Evolutionary conservation across 371 early-diverging fungal species (phyloP).

Genomic region (Rhizopus arrhizus): DNA sequence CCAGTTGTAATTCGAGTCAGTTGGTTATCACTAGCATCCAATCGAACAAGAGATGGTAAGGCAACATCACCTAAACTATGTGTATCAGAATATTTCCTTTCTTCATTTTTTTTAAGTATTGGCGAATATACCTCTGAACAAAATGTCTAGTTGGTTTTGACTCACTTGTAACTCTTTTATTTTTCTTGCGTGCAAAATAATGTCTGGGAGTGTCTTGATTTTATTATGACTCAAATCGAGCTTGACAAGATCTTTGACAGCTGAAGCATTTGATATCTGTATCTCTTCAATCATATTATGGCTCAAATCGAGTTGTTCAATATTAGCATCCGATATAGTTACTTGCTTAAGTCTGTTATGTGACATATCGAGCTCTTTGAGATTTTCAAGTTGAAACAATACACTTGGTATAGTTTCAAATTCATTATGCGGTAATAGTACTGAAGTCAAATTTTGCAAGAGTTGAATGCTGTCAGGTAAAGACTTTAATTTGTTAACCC

Average conservation of each 20-base stretch:
- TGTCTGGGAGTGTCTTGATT: conserved; percentile 47
- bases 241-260: conserved; percentile 23
- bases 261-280: not conserved
- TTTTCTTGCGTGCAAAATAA: conserved; percentile 36
- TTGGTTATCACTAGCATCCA: conserved; percentile 64
- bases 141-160: conserved; percentile 46
- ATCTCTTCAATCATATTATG: conserved; percentile 54
- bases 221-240: conserved; percentile 61
- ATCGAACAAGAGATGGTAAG: conserved; percentile 48
- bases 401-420: conserved; percentile 51
- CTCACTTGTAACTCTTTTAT: conserved; percentile 55
- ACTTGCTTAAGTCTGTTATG: conserved; percentile 48
- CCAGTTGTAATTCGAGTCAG: conserved; percentile 33
- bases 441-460: conserved; percentile 45
- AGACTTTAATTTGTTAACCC: conserved; percentile 53
- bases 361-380: conserved; percentile 54
- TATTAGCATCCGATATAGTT: conserved; percentile 32
- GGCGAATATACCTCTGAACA: conserved; percentile 31
- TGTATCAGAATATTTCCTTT: not conserved
- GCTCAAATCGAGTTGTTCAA: conserved; percentile 66
- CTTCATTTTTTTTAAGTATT: not conserved
- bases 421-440: conserved; percentile 55
- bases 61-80: conserved; percentile 3
- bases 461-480: conserved; percentile 54
- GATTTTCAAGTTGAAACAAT: conserved; percentile 37